A percentile compares a stretch with the other conserved stretches of the same genome.
Conservation (phyloP, 2,329 filamentous ascomycete species). For the Aureobasidium sp. region DNA sequence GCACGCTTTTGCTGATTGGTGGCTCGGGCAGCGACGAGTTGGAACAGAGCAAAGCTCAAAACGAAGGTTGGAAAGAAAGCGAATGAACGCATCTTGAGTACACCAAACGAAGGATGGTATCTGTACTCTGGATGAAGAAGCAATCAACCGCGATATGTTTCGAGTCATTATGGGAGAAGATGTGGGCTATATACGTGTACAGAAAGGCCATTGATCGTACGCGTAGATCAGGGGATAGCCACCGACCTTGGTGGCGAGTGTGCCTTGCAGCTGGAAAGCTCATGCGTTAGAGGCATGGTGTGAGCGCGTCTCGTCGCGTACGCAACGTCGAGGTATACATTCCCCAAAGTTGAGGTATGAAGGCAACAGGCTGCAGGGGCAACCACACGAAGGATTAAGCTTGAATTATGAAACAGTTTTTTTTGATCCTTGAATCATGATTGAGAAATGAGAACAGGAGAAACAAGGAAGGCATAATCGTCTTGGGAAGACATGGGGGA, state of each 20-base stretch:
- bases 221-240: neutral
- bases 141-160: neutral
- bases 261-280: constrained; percentile 24
- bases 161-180: constrained; percentile 1
- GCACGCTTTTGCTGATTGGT: constrained; percentile 15
- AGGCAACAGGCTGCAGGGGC: constrained; percentile 20
- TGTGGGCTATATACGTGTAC: constrained; percentile 5
- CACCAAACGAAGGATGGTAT: constrained; percentile 12
- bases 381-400: constrained; percentile 14
- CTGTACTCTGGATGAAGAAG: neutral
- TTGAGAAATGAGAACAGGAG: neutral
- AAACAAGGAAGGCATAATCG: neutral
- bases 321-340: constrained; percentile 16
- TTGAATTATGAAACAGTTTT: constrained; percentile 1
- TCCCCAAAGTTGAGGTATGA: constrained; percentile 22
- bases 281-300: neutral
- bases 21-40: constrained; percentile 20
- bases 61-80: constrained; percentile 7
- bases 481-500: too few relatives aligned
- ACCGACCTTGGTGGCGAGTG: constrained; percentile 8
- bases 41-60: constrained; percentile 17
- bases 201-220: neutral
- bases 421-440: neutral
- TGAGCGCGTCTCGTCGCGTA: neutral
- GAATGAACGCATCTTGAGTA: constrained; percentile 15